Percentiles rank a stretch among this genome's conserved stretches.
phyloP scores from a whole-genome alignment of 495 filamentous ascomycete species.

The Aspergillus biplanus region DNA sequence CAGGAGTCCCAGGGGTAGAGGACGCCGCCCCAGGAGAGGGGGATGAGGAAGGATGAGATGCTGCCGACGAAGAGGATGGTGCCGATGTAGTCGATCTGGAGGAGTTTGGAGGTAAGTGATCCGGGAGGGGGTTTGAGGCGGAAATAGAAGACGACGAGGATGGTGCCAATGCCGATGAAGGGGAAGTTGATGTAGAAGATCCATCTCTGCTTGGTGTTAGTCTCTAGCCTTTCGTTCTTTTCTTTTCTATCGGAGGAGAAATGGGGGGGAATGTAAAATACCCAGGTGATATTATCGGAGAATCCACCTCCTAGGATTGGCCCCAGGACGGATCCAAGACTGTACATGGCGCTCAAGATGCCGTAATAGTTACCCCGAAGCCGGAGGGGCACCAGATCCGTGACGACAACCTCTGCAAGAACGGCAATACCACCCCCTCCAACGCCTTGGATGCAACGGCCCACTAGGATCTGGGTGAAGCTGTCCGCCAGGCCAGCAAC shows the following conservation, averaged over 20 bases:
- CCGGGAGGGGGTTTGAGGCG: constrained; percentile 31
- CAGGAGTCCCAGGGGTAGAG: constrained; percentile 56
- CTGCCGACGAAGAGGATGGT: constrained; percentile 51
- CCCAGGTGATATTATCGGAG: constrained; percentile 44
- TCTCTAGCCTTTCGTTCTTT: neutral
- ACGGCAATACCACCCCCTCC: constrained; percentile 40
- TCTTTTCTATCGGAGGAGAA: neutral
- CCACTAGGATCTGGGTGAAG: constrained; percentile 39
- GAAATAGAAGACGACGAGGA: constrained; percentile 55
- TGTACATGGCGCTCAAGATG: constrained; percentile 29
- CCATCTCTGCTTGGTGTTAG: constrained; percentile 48
- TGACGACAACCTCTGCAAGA: constrained; percentile 38
- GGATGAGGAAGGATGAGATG: constrained; percentile 52
- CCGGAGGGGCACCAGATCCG: constrained; percentile 44
- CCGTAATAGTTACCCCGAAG: constrained; percentile 40
- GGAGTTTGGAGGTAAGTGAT: constrained; percentile 35
- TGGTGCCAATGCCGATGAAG: constrained; percentile 51
- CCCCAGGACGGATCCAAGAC: constrained; percentile 35
- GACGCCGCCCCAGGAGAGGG: constrained; percentile 58
- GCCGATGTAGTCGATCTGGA: constrained; percentile 60
- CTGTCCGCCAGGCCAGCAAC: constrained; percentile 38
- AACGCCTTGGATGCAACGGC: constrained; percentile 38
- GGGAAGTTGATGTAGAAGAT: constrained; percentile 71
- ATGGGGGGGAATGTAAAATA: neutral
- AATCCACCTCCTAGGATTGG: constrained; percentile 43